A percentile compares a stretch with the other conserved stretches of the same genome.
These are phyloP conservation scores for Odontarrhena argentea DNA, from an alignment of 345 rosid genomes.

Conservation along the genomic window DNA sequence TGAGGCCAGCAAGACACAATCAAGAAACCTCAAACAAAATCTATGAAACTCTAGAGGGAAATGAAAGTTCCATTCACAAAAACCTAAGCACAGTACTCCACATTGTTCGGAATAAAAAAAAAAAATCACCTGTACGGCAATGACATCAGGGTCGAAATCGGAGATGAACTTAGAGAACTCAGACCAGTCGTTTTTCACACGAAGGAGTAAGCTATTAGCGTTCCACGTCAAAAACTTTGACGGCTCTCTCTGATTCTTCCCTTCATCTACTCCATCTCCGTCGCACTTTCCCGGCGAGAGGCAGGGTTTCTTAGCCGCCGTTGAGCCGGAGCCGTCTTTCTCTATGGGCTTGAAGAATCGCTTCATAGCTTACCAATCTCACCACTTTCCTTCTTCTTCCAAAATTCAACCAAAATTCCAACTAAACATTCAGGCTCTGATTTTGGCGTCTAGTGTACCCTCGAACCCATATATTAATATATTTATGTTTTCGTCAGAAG, in stretches of 20 bases:
- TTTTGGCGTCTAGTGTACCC: background rate
- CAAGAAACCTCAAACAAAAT: background rate
- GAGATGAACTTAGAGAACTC: constrained; percentile 69
- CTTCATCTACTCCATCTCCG: constrained; percentile 30
- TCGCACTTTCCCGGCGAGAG: constrained; percentile 44
- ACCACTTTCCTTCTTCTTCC: background rate
- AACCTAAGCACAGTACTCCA: constrained; percentile 20
- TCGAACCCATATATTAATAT: background rate
- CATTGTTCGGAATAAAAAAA: background rate
- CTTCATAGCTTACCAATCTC: constrained; percentile 55
- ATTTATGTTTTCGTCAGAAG: background rate
- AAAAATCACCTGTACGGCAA: constrained; percentile 68
- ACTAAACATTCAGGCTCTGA: constrained; percentile 20
- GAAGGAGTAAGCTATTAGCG: constrained; percentile 92
- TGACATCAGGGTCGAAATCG: constrained; percentile 77
- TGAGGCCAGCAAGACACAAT: background rate
- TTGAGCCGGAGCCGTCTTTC: constrained; percentile 63
- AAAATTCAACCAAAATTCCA: constrained; percentile 4
- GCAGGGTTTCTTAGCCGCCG: constrained; percentile 68
- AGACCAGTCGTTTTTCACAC: constrained; percentile 88
- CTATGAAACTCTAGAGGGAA: constrained; percentile 22
- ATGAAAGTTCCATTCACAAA: background rate
- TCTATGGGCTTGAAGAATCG: constrained; percentile 92
- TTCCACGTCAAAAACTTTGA: constrained; percentile 89
- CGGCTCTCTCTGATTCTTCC: constrained; percentile 54